phyloP scores from a whole-genome alignment of 2,329 filamentous ascomycete species.

The Neonectria sp. region DNA sequence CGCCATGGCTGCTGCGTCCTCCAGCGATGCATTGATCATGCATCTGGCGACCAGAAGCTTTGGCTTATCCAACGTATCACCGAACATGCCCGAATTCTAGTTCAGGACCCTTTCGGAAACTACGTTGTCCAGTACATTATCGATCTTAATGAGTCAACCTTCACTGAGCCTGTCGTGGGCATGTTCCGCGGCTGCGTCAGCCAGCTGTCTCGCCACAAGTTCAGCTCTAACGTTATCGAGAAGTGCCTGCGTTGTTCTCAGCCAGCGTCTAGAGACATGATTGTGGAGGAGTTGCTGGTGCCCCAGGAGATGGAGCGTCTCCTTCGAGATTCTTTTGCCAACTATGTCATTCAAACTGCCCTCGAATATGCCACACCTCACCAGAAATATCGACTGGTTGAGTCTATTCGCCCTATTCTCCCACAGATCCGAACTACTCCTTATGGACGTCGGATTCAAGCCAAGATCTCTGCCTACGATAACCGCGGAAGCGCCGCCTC shows the following conservation, averaged over 20 bases:
- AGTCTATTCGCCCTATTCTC: constrained; percentile 87
- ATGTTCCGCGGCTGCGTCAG: constrained; percentile 83
- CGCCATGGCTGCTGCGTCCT: constrained; percentile 98
- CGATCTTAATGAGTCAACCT: constrained; percentile 88
- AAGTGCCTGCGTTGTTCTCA: constrained; percentile 92
- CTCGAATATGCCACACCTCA: constrained; percentile 85
- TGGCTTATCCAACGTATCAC: constrained; percentile 92
- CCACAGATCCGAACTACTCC: constrained; percentile 90
- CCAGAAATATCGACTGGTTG: constrained; percentile 83
- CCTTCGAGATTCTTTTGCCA: constrained; percentile 93
- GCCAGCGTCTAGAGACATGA: constrained; percentile 79
- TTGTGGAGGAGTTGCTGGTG: constrained; percentile 86
- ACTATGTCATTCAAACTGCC: constrained; percentile 98
- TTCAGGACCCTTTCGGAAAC: constrained; percentile 98
- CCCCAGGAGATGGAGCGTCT: constrained; percentile 88
- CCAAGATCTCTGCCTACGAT: constrained; percentile 82
- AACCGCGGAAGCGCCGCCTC: constrained; percentile 59
- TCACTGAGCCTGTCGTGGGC: constrained; percentile 89
- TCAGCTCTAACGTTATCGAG: constrained; percentile 99
- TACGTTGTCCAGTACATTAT: constrained; percentile 99
- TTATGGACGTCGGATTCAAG: constrained; percentile 93
- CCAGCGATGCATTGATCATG: constrained; percentile 98
- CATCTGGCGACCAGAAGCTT: constrained; percentile 89
- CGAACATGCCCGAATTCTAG: constrained; percentile 86
- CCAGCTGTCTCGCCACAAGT: constrained; percentile 92